Evolutionary conservation across 2,329 filamentous ascomycete genomes (phyloP).

Genomic region (Thelonectria rubi): DNA sequence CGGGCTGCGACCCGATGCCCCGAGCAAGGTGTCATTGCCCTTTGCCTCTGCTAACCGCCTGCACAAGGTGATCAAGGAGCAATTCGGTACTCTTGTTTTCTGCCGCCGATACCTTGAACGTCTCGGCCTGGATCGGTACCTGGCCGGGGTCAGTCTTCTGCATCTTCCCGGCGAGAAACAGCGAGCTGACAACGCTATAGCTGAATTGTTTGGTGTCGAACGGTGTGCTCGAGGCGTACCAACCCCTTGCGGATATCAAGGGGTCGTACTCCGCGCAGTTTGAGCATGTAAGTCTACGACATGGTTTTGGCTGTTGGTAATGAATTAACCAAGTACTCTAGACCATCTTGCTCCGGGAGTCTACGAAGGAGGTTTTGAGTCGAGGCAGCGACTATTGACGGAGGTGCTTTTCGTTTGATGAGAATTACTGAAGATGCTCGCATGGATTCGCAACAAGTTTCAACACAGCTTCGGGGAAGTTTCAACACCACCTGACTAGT

Average conservation of each 20-base stretch:
- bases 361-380: slow-evolving; percentile 61
- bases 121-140: slow-evolving; percentile 67
- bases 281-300: slow-evolving; percentile 57
- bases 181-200: slow-evolving; percentile 45
- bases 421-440: neutral
- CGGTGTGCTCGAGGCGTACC: slow-evolving; percentile 66
- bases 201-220: slow-evolving; percentile 65
- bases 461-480: slow-evolving; percentile 18
- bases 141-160: slow-evolving; percentile 59
- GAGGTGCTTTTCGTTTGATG: neutral
- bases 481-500: slow-evolving; percentile 22
- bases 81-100: slow-evolving; percentile 70
- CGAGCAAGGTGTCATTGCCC: slow-evolving; percentile 47
- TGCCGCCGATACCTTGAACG: slow-evolving; percentile 70
- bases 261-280: slow-evolving; percentile 72
- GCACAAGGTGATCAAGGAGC: slow-evolving; percentile 66
- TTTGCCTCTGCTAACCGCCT: slow-evolving; percentile 65
- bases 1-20: slow-evolving; percentile 52
- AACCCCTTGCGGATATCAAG: slow-evolving; percentile 64
- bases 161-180: rapidly evolving
- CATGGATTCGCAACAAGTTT: slow-evolving; percentile 4
- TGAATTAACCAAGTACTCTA: slow-evolving; percentile 29
- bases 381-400: slow-evolving; percentile 61
- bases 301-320: neutral
- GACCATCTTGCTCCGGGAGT: slow-evolving; percentile 58